Evolutionary conservation across 345 rosid genomes (phyloP).

Genomic region (Hirschfeldia incana): DNA sequence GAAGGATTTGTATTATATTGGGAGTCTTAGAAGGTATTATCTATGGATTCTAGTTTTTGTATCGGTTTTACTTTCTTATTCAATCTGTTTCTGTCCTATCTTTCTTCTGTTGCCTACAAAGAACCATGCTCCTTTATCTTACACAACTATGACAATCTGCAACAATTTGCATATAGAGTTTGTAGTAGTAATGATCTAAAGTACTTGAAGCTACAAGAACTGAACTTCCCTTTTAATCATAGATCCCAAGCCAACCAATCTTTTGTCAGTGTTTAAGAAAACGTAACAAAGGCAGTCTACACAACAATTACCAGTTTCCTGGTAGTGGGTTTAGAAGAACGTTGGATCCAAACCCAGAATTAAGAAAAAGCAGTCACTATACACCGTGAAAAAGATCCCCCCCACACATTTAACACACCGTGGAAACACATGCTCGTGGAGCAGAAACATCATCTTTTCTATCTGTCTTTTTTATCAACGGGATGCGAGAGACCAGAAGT

Average conservation of each 20-base stretch:
- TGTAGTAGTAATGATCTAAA: background rate
- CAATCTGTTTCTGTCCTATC: conserved; percentile 27
- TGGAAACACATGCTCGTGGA: background rate
- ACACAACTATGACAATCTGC: background rate
- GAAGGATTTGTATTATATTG: conserved; percentile 39
- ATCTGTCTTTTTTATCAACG: conserved; percentile 22
- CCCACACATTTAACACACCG: conserved; percentile 4
- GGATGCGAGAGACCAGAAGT: conserved; percentile 83
- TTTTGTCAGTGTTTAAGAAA: conserved; percentile 18
- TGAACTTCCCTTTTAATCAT: background rate
- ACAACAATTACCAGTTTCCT: conserved; percentile 22
- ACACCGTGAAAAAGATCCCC: background rate
- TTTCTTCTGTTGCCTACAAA: background rate
- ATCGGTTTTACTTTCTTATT: conserved; percentile 31
- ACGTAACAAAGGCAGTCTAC: background rate
- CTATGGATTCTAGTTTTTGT: conserved; percentile 32
- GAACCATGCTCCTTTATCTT: background rate
- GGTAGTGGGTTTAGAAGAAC: conserved; percentile 21
- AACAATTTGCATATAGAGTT: background rate
- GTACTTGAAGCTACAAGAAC: background rate
- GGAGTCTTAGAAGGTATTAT: conserved; percentile 29
- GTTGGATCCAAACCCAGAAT: conserved; percentile 22
- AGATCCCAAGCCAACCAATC: conserved; percentile 8
- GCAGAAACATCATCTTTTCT: conserved; percentile 2
- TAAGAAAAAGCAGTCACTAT: conserved; percentile 30